Conservation (phyloP, 345 rosid species). For the Eucalyptus coolabah region DNA sequence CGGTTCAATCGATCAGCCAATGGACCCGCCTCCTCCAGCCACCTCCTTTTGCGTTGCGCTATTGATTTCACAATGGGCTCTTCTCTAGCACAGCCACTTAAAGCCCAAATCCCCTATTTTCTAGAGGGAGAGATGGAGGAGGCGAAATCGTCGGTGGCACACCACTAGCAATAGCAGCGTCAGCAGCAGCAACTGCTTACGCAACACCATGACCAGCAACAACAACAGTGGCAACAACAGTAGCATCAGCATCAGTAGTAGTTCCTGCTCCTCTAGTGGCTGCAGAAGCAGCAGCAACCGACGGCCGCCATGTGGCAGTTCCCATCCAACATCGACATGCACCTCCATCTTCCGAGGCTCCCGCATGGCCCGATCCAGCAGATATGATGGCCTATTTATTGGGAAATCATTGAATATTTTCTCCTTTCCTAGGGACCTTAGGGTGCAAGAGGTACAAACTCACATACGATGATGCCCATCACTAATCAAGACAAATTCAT, state of each 20-base stretch:
- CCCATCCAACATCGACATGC: slow-evolving; percentile 81
- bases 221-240: background rate
- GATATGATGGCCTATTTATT: too few relatives aligned
- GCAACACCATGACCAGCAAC: slow-evolving; percentile 24
- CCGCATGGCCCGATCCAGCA: slow-evolving; percentile 20
- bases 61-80: background rate
- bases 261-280: slow-evolving; percentile 34
- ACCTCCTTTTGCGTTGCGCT: background rate
- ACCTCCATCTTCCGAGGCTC: slow-evolving; percentile 42
- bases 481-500: too few relatives aligned
- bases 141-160: slow-evolving; percentile 12
- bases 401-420: too few relatives aligned
- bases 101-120: background rate
- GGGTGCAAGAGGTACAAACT: too few relatives aligned
- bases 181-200: slow-evolving; percentile 28
- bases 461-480: too few relatives aligned
- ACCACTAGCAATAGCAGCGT: slow-evolving; percentile 1
- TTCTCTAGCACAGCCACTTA: background rate
- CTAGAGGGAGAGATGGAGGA: slow-evolving; percentile 32
- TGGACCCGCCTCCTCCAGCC: background rate
- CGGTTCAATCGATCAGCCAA: background rate
- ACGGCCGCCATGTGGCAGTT: slow-evolving; percentile 74
- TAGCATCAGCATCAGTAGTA: slow-evolving; percentile 26
- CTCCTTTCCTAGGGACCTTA: too few relatives aligned
- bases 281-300: slow-evolving; percentile 46